Percentiles rank a stretch among this genome's conserved stretches.
Evolutionary conservation across 108 stramenopile species (phyloP).

Genomic region (Skeletonema marinoi): DNA sequence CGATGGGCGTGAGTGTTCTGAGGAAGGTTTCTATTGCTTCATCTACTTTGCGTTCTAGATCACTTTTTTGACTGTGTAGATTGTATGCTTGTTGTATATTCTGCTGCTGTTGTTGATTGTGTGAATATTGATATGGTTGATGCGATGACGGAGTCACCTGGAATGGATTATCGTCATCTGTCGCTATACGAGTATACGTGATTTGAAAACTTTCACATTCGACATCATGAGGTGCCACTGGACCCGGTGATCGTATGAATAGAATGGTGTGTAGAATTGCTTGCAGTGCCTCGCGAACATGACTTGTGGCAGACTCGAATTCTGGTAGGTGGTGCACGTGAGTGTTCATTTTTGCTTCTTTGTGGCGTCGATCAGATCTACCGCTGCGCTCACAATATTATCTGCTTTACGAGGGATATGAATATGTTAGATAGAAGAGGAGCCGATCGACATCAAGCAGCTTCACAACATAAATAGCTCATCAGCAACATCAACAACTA

Average conservation of each 20-base stretch:
- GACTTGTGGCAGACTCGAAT: constrained; percentile 82
- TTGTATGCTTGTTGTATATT: constrained; percentile 21
- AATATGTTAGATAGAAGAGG: too few species aligned
- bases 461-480: too few species aligned
- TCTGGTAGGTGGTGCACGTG: constrained; percentile 84
- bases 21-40: constrained; percentile 81
- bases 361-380: too few species aligned
- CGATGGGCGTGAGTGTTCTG: constrained; percentile 71
- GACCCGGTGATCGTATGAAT: constrained; percentile 85
- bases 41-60: constrained; percentile 80
- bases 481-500: too few species aligned
- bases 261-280: constrained; percentile 86
- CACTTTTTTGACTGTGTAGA: constrained; percentile 40
- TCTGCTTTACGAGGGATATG: too few species aligned
- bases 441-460: too few species aligned
- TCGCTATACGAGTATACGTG: constrained; percentile 80
- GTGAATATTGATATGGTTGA: constrained; percentile 9
- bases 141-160: constrained; percentile 1
- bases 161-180: constrained; percentile 19
- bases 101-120: constrained; percentile 17
- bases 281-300: constrained; percentile 82
- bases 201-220: constrained; percentile 83
- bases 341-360: constrained; percentile 67
- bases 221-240: constrained; percentile 78
- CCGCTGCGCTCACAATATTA: too few species aligned